These are phyloP conservation scores for Ichthyophthirius multifiliis DNA, from an alignment of 169 alveolate species.

Conservation along the genomic window DNA sequence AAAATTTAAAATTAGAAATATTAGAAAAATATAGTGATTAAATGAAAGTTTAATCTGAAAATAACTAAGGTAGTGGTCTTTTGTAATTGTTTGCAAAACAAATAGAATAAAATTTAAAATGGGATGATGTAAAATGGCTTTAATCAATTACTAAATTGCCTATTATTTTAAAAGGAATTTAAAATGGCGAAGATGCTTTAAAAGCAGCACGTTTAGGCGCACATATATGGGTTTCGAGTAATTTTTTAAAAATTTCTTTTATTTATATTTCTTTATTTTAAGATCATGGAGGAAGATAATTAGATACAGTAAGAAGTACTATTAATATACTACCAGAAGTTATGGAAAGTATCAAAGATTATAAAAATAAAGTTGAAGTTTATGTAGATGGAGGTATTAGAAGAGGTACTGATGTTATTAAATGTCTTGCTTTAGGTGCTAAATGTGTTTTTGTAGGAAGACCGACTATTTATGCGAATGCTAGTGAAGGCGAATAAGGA, in stretches of 20 bases:
- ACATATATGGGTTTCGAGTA: conserved; percentile 3
- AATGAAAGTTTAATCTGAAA: background rate
- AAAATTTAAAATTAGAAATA: conserved; percentile 24
- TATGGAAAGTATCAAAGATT: background rate
- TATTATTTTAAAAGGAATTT: conserved; percentile 37
- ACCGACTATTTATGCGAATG: conserved; percentile 61
- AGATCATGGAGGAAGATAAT: conserved; percentile 59
- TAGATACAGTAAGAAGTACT: conserved; percentile 41
- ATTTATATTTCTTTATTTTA: background rate
- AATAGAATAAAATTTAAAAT: background rate
- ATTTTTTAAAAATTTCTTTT: background rate
- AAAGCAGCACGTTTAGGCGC: conserved; percentile 13
- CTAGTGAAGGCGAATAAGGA: conserved; percentile 61
- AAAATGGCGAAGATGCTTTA: conserved; percentile 31
- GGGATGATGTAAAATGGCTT: conserved; percentile 37
- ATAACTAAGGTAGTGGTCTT: conserved; percentile 14
- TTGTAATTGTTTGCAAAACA: conserved; percentile 10
- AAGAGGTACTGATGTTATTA: conserved; percentile 73
- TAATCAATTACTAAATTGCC: conserved; percentile 36
- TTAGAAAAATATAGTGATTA: conserved; percentile 6
- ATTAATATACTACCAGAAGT: conserved; percentile 42
- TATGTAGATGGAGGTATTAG: conserved; percentile 79
- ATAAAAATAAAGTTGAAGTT: conserved; percentile 33
- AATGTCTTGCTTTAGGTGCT: conserved; percentile 75
- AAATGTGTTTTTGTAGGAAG: conserved; percentile 66